Conservation (phyloP, 2,329 filamentous ascomycete species). For the Penicillium sp. region DNA sequence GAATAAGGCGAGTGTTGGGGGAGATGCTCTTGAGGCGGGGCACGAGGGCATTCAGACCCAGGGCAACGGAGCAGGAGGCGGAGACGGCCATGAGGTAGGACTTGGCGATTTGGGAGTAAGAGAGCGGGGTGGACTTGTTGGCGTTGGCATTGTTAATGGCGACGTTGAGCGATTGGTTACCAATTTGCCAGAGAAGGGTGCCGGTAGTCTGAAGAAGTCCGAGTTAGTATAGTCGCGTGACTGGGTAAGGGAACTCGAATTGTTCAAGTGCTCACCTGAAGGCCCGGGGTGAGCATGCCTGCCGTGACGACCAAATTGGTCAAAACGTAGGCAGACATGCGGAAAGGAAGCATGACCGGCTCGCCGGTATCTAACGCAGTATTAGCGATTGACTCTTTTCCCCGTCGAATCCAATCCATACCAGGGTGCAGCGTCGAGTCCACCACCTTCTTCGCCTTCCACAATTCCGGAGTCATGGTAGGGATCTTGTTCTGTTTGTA, state of each 20-base stretch:
- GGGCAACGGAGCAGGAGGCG: slow-evolving; percentile 89
- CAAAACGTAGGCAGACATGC: slow-evolving; percentile 94
- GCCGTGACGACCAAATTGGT: slow-evolving; percentile 93
- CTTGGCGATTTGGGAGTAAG: slow-evolving; percentile 75
- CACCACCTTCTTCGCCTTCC: slow-evolving; percentile 95
- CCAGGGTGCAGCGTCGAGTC: slow-evolving; percentile 95
- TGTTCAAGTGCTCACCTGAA: slow-evolving; percentile 58
- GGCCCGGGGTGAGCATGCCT: slow-evolving; percentile 92
- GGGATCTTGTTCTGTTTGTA: slow-evolving; percentile 83
- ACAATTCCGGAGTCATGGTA: slow-evolving; percentile 86
- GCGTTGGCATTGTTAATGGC: slow-evolving; percentile 97
- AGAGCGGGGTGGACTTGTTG: slow-evolving; percentile 93
- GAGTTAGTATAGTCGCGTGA: neutral
- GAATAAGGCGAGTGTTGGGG: slow-evolving; percentile 72
- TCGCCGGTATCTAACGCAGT: slow-evolving; percentile 74
- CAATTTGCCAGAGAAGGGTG: slow-evolving; percentile 90
- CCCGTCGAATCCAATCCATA: slow-evolving; percentile 45
- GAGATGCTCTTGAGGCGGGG: slow-evolving; percentile 77
- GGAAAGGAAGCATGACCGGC: slow-evolving; percentile 89
- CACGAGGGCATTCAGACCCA: slow-evolving; percentile 88
- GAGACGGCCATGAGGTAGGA: slow-evolving; percentile 91
- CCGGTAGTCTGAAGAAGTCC: slow-evolving; percentile 63
- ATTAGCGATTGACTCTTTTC: neutral
- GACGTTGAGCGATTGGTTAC: slow-evolving; percentile 97
- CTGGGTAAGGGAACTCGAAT: neutral